phyloP scores from a whole-genome alignment of 495 filamentous ascomycete genomes.

The Penicillium cataractarum region DNA sequence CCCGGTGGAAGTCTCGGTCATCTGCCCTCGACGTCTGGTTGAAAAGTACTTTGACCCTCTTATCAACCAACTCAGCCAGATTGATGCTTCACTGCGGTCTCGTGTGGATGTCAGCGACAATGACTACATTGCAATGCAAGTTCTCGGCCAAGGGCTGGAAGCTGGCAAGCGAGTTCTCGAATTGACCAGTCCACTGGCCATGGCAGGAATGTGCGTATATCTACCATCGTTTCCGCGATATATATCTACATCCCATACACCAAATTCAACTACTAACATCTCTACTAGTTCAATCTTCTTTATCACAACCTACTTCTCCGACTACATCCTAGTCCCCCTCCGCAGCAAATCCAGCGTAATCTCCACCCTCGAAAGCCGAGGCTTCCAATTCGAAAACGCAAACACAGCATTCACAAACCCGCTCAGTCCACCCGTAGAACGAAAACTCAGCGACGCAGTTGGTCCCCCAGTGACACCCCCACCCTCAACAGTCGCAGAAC shows the following conservation, averaged over 20 bases:
- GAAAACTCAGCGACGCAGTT: slow-evolving; percentile 38
- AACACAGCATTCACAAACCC: slow-evolving; percentile 65
- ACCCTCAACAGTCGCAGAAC: slow-evolving; percentile 72
- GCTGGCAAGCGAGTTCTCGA: slow-evolving; percentile 94
- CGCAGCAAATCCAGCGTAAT: slow-evolving; percentile 74
- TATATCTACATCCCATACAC: neutral
- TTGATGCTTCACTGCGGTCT: slow-evolving; percentile 40
- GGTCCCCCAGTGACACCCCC: slow-evolving; percentile 68
- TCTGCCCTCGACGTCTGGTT: slow-evolving; percentile 76
- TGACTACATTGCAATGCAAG: slow-evolving; percentile 84
- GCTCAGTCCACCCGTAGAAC: slow-evolving; percentile 34
- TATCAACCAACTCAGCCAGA: slow-evolving; percentile 50
- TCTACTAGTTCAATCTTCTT: slow-evolving; percentile 82
- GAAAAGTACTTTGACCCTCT: slow-evolving; percentile 73
- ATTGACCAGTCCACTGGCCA: slow-evolving; percentile 84
- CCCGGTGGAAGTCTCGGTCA: slow-evolving; percentile 89
- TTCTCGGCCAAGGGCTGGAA: slow-evolving; percentile 85
- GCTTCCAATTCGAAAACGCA: slow-evolving; percentile 81
- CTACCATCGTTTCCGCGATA: neutral
- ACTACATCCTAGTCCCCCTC: slow-evolving; percentile 90
- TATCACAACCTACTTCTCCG: slow-evolving; percentile 96
- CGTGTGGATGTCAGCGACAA: slow-evolving; percentile 76
- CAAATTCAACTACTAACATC: slow-evolving; percentile 8
- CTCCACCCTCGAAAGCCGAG: slow-evolving; percentile 72
- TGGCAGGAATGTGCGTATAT: slow-evolving; percentile 78